Evolutionary conservation across 768 basidiomycete genomes (phyloP), one percentile per base, ranked within the genome.

Genomic region (Pisolithus tinctorius): DNA sequence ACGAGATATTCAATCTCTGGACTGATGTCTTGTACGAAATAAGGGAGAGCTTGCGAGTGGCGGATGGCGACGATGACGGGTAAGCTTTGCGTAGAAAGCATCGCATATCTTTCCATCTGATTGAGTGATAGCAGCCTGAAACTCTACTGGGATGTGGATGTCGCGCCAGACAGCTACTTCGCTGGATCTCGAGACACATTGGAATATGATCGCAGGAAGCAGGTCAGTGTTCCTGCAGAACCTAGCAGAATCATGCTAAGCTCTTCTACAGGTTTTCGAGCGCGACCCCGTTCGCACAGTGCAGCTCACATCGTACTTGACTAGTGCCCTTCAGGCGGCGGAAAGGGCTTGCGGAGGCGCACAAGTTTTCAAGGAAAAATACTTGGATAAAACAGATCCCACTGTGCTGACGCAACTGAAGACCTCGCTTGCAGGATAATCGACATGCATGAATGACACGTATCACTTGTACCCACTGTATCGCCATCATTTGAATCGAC

Each of bases 11-110:
- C 66, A 87, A 89, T 60, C 68, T 93, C 27, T 95, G 92, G 92
- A 70, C 86, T 37, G 92, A 93, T 55, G 92, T 93, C 5, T 83
- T 94, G 48, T 86, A 84, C 13, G 91, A 93, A 63, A 75, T 93
- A 47, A 86, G 83, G 60, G 93, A 94, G 66, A 81, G 81, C 7
- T 70, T 74, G 56, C 70, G 62, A 26, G 62, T 63, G 23, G 58
- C 60, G 1, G 65, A 67, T 16, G 62, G 69, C 44, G 71, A 72
- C 16, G 71, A 70, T 53, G 66, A 64, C n/a, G 61, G 62, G 74
- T 70, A 38, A 57, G 61, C 64, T 25, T 34, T 27, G 9, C 26
- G 2, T 29, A 14, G 30, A 5, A 10, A 48, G 10, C 13, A 2
- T 2, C 9, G 14, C 16, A n/a, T 37, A 13, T 44, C 25, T 27